Base-by-base conservation (phyloP, 2,329 filamentous ascomycete genomes). In the Scorias spongiosa region DNA sequence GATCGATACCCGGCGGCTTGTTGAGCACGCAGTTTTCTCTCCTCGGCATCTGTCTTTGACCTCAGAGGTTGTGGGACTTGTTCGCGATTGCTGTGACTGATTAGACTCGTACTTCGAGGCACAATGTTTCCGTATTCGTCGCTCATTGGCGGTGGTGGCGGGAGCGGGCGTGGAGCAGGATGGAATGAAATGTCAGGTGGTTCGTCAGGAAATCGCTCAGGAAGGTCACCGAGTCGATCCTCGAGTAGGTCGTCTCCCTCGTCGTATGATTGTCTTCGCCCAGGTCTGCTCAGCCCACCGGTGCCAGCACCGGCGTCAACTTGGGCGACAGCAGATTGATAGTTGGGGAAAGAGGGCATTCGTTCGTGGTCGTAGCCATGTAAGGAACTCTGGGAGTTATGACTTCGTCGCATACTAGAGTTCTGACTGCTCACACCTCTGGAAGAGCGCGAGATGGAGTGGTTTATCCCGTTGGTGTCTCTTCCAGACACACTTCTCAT, bases 161-260 rank as follows among this genome's bases (percentile, higher is more conserved):
- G 75, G 39, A 81, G 61, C 43, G 78, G 78, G 42, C 69, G 63
- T 57, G 87, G 77, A 34, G 85, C 85, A 14, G 88, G 88, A 55
- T 96, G 87, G 60, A 93, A 98, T 59, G 94, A 94, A 58, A 96
- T 79, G 54, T 94, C 91, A 14, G 83, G 84, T 48, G 86, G 84
- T 44, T 87, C 85, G 57, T 58, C 54, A 29, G 57, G 53, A 44
- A 57, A 57, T 29, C 51, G 55, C 45, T 63, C 62, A 8, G 62
- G 60, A 28, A 64, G 52, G 29, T 58, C 53, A n/a, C 57, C 57
- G 9, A 36, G 38, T 20, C 17, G 14, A 40, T 70, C 65, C 50
- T 62, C 66, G 30, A 71, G 56, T 5, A 59, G 72, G 60, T 96
- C 91, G 52, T 95, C 91, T 2, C 85, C 89, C 58, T 94, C 86